Evolutionary conservation across 2,329 filamentous ascomycete species (phyloP), one percentile per base, ranked within the genome.

Genomic region (Hypoxylon sp.): DNA sequence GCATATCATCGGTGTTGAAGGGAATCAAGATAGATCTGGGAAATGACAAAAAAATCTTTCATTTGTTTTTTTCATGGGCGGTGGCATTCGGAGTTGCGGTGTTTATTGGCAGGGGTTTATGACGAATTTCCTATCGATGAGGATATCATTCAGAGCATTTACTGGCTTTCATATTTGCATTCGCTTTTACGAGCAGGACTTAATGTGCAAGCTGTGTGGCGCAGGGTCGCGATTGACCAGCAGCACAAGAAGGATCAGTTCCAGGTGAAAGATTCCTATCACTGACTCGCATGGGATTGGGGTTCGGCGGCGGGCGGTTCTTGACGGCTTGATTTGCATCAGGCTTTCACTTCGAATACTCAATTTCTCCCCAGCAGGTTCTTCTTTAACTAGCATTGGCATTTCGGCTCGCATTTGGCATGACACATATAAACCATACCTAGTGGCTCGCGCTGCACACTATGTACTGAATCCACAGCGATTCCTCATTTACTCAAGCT

Each of bases 1-100:
- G 74, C 74, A 75, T 75, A 74, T 70, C 69, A 71, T 55, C 61
- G 74, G 74, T 75, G 74, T 76, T 76, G 63, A 68, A 66, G 62
- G 69, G 63, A 59, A 59, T 68, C 61, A 69, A 67, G 65, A 74
- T 76, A 75, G 74, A 75, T 62, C 48, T 67, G 74, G 73, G 71
- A 74, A 72, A 74, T 72, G 70, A 71, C 70, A 71, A 71, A 75
- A 75, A 75, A 73, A 60, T 51, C 58, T 70, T 65, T 71, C 66
- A 63, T 72, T 72, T 67, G 67, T 73, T 68, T 65, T 69, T 44
- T 60, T 63, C 63, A 59, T 58, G 63, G 69, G 35, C 58, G 69
- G 64, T 64, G 66, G 71, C 44, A 70, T 72, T 54, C 19, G 39
- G 57, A 58, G 48, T 60, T 59, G 59, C 60, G 68, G 72, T 67